Evolutionary conservation across 805 yeast species (phyloP), one percentile per base, ranked within the genome.

Genomic region (Soucietia sequanensis): DNA sequence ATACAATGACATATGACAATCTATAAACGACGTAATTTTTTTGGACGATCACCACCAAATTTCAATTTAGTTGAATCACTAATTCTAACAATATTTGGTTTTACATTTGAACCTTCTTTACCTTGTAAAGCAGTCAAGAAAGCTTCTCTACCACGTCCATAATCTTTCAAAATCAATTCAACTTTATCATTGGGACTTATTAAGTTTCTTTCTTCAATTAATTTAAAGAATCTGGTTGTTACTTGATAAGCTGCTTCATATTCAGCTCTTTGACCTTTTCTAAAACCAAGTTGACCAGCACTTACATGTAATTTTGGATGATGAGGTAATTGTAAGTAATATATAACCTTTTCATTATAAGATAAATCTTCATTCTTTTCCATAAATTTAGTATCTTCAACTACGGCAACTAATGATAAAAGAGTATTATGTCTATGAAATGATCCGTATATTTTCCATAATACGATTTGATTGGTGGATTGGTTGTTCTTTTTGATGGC

Each of bases 191-290:
- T 62, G 3, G 68, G 62, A 27, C 74, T 75, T 30, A 80, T 56
- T 37, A 72, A 65, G 23, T 72, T 74, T 43, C 69, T 74, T 54
- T 80, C 84, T 61, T 78, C 79, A 55, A 91, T 84, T 44, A 72
- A 58, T 42, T 80, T 73, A 61, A 91, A 88, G 63, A 86, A 70
- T 43, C 76, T 76, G 4, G 89, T 68, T 11, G 89, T 68, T 7
- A 91, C 82, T 58, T 89, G 96, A 69, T 83, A 90, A 10, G 84
- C 84, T 1, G 96, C 96, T 62, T 91, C 99, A 53, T 86, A 87
- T 59, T 88, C 95, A 31, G 95, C 87, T 62, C 96, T 80, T 37
- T 88, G 88, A 12, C 93, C 78, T 52, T 89, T 88, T 52, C 88
- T 76, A 70, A 89, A 91, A 3, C 98, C 99, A 33, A 88, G 68